Base-by-base conservation (phyloP, 371 early-diverging fungal species). In the Mortierella sp. region DNA sequence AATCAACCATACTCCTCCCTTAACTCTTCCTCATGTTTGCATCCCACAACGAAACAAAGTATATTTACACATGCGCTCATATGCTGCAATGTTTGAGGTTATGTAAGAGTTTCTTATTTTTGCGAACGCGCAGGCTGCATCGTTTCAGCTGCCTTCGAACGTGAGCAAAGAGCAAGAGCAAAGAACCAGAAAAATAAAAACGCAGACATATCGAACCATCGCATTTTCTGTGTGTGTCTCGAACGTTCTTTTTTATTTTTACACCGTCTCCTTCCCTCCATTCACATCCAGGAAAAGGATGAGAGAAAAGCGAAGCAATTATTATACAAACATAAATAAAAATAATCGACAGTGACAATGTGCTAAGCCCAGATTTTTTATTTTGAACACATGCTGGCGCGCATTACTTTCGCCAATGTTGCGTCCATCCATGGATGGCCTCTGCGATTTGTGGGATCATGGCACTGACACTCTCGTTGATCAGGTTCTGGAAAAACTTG, bases 361-460 rank as follows among this genome's bases (percentile, higher is more conserved):
- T 19, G 31, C 29, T 22, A 47, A 47, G n/a, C n/a, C n/a, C 31
- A 45, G 26, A n/a, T 1, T 40, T 8, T 13, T 7, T 70, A n/a
- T 41, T 50, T 40, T n/a, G n/a, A n/a, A n/a, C n/a, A n/a, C n/a
- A n/a, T n/a, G n/a, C n/a, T n/a, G n/a, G n/a, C n/a, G n/a, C n/a
- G n/a, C n/a, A n/a, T 74, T 89, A 95, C 79, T 89, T 89, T 73
- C 95, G 85, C 94, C 94, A 96, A 76, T 96, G 96, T 77, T 96
- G 96, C 3, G 96, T 95, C 95, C 95, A 97, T 73, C 94, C 95
- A 87, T 98, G 99, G 16, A 98, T 95, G 5, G 96, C 96, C 80
- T 99, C 99, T 88, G 98, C 96, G 63, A 99, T 95, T 85, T 99
- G 98, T 3, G 99, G 99, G 76, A 99, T 97, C 73, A 98, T 84